phyloP scores from a whole-genome alignment of 2,329 filamentous ascomycete species.

The Pseudogymnoascus sp. region DNA sequence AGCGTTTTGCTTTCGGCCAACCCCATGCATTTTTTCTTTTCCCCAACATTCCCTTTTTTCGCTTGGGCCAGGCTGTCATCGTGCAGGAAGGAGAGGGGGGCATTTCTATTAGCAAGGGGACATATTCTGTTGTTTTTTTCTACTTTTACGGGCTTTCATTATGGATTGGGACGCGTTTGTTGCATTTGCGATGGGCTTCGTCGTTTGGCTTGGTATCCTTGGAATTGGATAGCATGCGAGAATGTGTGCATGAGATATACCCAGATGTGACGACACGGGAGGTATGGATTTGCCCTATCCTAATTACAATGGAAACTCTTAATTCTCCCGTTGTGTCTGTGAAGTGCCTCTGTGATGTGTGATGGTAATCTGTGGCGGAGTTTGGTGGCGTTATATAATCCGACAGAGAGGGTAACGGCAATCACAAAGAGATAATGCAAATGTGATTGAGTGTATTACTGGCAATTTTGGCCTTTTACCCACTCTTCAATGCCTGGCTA shows the following conservation, averaged over 20 bases:
- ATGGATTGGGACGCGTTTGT: constrained; percentile 1
- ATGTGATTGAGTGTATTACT: constrained; percentile 3
- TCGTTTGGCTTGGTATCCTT: constrained; percentile 8
- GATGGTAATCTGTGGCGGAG: not conserved
- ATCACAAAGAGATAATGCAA: not conserved
- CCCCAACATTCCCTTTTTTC: not conserved
- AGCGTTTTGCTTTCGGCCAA: not conserved
- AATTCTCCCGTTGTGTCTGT: not conserved
- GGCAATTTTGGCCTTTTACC: not conserved
- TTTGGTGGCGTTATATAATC: not conserved
- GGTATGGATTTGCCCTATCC: constrained; percentile 9
- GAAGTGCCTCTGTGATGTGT: not conserved
- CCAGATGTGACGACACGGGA: constrained; percentile 7
- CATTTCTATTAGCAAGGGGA: not conserved
- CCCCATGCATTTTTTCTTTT: not conserved
- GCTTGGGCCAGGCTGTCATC: not conserved
- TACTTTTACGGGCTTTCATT: not conserved
- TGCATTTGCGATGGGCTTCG: constrained; percentile 8
- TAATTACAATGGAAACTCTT: constrained; percentile 8
- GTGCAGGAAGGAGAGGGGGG: not conserved
- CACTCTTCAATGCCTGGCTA: constrained; percentile 3
- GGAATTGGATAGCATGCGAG: constrained; percentile 8
- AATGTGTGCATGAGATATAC: constrained; percentile 8
- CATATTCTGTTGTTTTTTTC: not conserved
- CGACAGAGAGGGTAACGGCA: not conserved